Percentiles rank a stretch among this genome's conserved stretches.
Conservation (phyloP, 495 filamentous ascomycete species). For the Annulohypoxylon nitens region DNA sequence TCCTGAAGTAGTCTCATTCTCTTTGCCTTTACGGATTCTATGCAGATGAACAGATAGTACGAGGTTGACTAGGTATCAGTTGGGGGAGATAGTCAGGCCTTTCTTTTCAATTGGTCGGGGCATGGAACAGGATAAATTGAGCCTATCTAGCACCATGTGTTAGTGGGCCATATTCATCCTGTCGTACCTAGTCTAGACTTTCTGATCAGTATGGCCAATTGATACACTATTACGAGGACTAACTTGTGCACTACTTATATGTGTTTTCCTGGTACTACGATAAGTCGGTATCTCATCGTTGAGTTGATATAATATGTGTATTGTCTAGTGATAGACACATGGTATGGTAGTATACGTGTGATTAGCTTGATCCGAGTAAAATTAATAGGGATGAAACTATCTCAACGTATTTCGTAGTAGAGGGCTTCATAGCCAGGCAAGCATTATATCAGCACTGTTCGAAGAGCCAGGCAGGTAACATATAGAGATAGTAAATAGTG, state of each 20-base stretch:
- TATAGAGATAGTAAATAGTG: no score
- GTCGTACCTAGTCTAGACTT: slow-evolving; percentile 19
- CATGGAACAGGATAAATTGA: slow-evolving; percentile 37
- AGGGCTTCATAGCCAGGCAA: no score
- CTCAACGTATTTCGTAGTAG: background rate
- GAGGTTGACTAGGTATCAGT: slow-evolving; percentile 9
- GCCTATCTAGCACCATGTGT: slow-evolving; percentile 20
- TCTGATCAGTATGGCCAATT: background rate
- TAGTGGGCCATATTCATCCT: slow-evolving; percentile 15
- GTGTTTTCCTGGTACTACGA: background rate
- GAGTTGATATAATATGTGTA: background rate
- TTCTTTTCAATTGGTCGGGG: slow-evolving; percentile 12
- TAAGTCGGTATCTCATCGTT: background rate
- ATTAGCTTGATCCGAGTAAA: background rate
- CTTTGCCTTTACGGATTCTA: slow-evolving; percentile 6
- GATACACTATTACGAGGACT: background rate
- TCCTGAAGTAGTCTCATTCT: background rate
- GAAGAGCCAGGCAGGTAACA: no score
- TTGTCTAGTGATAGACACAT: background rate
- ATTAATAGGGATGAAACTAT: background rate
- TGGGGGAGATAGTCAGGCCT: background rate
- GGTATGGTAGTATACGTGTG: background rate
- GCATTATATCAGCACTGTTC: no score
- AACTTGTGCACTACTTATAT: background rate
- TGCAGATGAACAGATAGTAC: slow-evolving; percentile 5